Conservation (phyloP, 176 grass and related monocot species). For the Avena atlantica region DNA sequence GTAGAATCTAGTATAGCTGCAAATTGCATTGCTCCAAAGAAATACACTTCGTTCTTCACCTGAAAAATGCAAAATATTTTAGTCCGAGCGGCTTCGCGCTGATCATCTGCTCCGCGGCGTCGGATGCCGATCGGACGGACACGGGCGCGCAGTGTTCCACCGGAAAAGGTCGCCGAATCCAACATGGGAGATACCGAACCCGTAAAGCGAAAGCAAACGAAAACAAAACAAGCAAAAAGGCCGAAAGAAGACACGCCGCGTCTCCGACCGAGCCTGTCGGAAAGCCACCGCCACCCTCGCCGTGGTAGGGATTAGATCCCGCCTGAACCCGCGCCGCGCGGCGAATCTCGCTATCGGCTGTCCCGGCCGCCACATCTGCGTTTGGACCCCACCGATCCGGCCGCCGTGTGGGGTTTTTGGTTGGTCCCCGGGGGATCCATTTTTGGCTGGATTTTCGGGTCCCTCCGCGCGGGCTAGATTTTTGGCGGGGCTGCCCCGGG, state of each 20-base stretch:
- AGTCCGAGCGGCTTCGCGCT: background rate
- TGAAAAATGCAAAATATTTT: background rate
- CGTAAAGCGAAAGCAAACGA: slow-evolving; percentile 55
- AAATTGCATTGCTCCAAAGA: background rate
- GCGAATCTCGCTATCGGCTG: background rate
- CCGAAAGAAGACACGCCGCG: background rate
- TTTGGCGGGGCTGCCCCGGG: background rate
- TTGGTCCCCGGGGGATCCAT: background rate
- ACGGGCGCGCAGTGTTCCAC: background rate
- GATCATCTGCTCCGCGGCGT: background rate
- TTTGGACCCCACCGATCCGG: slow-evolving; percentile 17
- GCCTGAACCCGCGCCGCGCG: slow-evolving; percentile 3
- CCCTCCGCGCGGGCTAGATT: background rate
- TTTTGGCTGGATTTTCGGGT: slow-evolving; percentile 23
- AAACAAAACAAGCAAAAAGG: background rate
- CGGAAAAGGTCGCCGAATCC: background rate
- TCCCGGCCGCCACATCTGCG: background rate
- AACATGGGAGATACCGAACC: slow-evolving; percentile 23
- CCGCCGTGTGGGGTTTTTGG: slow-evolving; percentile 1
- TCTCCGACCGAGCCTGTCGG: slow-evolving; percentile 35
- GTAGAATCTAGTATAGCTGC: background rate
- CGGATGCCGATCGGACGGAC: slow-evolving; percentile 34
- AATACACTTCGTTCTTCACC: background rate
- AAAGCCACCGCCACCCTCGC: background rate
- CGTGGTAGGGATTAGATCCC: background rate